Evolutionary conservation across 148 eudicot species (phyloP), one percentile per base, ranked within the genome.

Genomic region (Talinum fruticosum): DNA sequence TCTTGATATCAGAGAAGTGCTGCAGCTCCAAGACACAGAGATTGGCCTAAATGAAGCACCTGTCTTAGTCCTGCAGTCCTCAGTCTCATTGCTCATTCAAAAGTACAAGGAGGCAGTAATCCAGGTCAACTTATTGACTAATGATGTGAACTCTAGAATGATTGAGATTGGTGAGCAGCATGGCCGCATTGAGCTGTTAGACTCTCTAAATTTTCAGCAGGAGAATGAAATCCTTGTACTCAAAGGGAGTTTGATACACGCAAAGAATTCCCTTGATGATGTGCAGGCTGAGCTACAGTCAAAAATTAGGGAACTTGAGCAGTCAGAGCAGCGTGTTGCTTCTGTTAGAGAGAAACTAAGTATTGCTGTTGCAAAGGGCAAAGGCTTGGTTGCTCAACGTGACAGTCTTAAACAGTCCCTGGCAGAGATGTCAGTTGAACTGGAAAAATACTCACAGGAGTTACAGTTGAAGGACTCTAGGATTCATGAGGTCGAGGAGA

Each of bases 351-450:
- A 96, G 79, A 96, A 96, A 79, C 90, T 96, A 38, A 85, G 97
- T 68, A 93, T 96, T 13, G 99, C 99, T 79, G 99, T 96, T 77
- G 86, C 99, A 0, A 96, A 96, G 87, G 99, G 99, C 70, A 96
- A 96, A 87, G 99, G 99, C 73, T 82, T 96, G 83, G 87, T 96
- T 78, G 89, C 87, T 71, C 99, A 96, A 83, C 97, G 99, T 73
- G 99, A 96, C 86, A 85, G 86, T 87, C 91, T 96, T 45, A 93
- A 91, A 82, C 96, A 90, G 75, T 91, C 97, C 59, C 85, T 96
- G 73, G 90, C 93, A 26, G 97, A 90, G 75, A 89, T 87, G 74
- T 93, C 99, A 66, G 80, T 54, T 78, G 97, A 91, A 73, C 81
- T 93, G 74, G 97, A 91, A 75, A 90, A 85, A 84, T 88, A 82